phyloP scores from a whole-genome alignment of 2,329 filamentous ascomycete genomes.

The Aspergillus ibericus region DNA sequence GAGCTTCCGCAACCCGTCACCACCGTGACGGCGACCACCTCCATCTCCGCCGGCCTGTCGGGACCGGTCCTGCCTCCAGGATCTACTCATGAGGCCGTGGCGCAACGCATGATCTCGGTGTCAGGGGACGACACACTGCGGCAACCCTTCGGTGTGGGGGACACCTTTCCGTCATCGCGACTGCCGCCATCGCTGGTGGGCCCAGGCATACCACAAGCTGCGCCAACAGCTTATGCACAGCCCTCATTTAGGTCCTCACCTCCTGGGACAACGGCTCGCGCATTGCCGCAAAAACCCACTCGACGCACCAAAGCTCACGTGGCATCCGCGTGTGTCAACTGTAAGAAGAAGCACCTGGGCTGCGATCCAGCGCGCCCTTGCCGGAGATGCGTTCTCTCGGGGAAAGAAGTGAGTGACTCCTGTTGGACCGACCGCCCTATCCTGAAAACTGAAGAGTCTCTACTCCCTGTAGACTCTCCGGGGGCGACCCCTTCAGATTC shows the following conservation, averaged over 20 bases:
- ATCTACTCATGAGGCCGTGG: slow-evolving; percentile 16
- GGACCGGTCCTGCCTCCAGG: slow-evolving; percentile 15
- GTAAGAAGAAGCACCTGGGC: slow-evolving; percentile 50
- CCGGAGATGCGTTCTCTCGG: slow-evolving; percentile 46
- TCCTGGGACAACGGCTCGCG: slow-evolving; percentile 23
- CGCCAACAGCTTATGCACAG: slow-evolving; percentile 27
- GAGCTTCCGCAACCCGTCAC: slow-evolving; percentile 26
- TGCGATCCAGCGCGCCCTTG: slow-evolving; percentile 49
- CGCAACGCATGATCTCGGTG: slow-evolving; percentile 16
- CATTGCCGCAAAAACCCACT: slow-evolving; percentile 40
- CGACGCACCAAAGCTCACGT: slow-evolving; percentile 50
- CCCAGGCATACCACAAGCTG: slow-evolving; percentile 19
- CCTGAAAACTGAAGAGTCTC: too few species aligned
- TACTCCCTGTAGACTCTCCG: too few species aligned
- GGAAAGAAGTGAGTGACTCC: slow-evolving; percentile 45
- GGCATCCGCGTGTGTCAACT: slow-evolving; percentile 50
- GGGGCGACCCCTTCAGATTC: not conserved
- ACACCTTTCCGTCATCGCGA: slow-evolving; percentile 20
- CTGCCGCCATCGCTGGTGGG: slow-evolving; percentile 23
- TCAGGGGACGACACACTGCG: slow-evolving; percentile 19
- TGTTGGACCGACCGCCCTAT: not conserved
- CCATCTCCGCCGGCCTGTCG: slow-evolving; percentile 10
- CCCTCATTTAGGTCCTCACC: slow-evolving; percentile 24
- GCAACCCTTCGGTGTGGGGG: slow-evolving; percentile 18
- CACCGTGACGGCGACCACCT: slow-evolving; percentile 14